These are phyloP conservation scores for Lactarius pseudohatsudake DNA, from an alignment of 768 basidiomycete genomes.

Conservation along the genomic window DNA sequence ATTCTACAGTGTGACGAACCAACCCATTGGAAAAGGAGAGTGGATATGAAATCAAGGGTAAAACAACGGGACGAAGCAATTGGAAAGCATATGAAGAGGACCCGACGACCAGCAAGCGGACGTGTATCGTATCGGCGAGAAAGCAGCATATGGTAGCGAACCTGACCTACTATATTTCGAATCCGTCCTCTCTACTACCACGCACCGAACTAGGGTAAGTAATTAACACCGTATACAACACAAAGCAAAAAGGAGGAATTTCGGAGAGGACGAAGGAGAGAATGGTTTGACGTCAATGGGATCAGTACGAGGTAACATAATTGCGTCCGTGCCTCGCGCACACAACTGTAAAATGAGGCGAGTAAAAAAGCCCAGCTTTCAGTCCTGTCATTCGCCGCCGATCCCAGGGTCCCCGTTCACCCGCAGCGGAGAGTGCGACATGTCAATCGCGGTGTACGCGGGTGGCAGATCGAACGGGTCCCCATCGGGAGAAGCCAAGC, in stretches of 20 bases:
- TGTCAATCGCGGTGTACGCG: conserved; percentile 26
- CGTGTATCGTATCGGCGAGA: neutral
- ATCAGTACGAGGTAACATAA: neutral
- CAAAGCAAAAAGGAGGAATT: neutral
- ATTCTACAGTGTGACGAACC: too few species aligned
- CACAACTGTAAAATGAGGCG: neutral
- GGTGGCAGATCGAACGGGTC: conserved; percentile 23
- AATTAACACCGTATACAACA: neutral
- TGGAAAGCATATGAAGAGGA: neutral
- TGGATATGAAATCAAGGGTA: neutral
- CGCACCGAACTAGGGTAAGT: neutral
- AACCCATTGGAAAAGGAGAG: too few species aligned
- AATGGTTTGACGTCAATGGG: neutral
- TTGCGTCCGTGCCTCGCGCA: neutral
- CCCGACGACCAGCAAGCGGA: neutral
- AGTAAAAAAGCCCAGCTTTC: neutral
- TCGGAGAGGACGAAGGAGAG: neutral
- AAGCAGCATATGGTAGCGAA: neutral
- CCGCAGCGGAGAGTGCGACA: conserved; percentile 7
- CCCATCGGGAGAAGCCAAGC: neutral
- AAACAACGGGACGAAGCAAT: neutral
- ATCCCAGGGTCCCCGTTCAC: neutral
- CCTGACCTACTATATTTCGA: neutral
- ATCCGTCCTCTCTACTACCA: neutral
- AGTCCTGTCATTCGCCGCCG: neutral